Conservation (phyloP, 1,139 yeast species). For the Hansenula anomala region DNA sequence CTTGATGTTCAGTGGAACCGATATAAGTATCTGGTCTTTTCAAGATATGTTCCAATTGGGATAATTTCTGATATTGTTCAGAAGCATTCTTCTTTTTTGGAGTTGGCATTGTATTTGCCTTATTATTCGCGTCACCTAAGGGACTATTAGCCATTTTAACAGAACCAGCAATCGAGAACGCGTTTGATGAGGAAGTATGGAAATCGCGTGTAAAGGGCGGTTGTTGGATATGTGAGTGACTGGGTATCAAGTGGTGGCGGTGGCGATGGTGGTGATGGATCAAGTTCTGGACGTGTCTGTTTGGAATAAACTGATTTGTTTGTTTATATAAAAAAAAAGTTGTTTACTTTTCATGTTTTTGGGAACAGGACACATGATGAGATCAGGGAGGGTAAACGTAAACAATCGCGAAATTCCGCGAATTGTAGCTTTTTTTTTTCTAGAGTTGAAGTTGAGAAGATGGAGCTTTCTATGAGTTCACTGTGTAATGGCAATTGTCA, state of each 20-base stretch:
- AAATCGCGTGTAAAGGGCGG: background rate
- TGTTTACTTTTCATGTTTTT: conserved; percentile 2
- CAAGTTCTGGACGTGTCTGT: background rate
- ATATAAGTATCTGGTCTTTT: conserved; percentile 98
- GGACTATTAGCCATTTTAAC: background rate
- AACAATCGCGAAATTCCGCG: background rate
- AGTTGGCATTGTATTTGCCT: conserved; percentile 2
- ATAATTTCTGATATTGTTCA: conserved; percentile 85
- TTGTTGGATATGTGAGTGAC: background rate
- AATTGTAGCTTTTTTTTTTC: background rate
- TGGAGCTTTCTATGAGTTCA: too few relatives aligned
- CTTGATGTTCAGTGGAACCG: conserved; percentile 86
- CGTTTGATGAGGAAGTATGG: background rate
- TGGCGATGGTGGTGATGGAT: background rate
- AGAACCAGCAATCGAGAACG: too few relatives aligned
- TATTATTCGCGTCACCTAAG: conserved; percentile 7
- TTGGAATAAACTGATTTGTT: background rate
- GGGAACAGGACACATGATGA: too few relatives aligned
- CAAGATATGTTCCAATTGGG: conserved; percentile 93
- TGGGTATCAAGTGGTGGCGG: background rate
- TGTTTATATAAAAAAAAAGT: conserved; percentile 1
- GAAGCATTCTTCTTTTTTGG: conserved; percentile 44
- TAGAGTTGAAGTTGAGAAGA: too few relatives aligned
- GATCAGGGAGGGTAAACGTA: background rate
- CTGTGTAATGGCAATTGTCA: too few relatives aligned